Evolutionary conservation across 306 rosid species (phyloP).

Genomic region (Dicorynia guianensis): DNA sequence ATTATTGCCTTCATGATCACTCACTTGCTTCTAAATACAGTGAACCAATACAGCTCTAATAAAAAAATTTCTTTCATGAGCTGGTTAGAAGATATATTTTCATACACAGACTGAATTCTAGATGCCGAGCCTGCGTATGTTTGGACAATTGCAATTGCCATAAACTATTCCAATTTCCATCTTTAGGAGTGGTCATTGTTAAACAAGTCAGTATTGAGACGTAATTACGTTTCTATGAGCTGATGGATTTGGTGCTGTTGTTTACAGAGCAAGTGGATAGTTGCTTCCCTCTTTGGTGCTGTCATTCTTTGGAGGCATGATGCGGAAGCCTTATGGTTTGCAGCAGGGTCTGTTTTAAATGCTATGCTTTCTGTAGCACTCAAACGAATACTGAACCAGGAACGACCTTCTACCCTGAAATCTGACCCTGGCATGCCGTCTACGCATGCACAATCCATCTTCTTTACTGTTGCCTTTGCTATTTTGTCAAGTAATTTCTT

Average conservation of each 20-base stretch:
- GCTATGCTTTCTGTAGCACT: constrained; percentile 57
- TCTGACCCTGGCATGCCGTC: constrained; percentile 99
- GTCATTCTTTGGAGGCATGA: constrained; percentile 84
- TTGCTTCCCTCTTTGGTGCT: constrained; percentile 60
- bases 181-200: constrained; percentile 1
- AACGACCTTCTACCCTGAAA: constrained; percentile 73
- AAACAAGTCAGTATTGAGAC: constrained; percentile 18
- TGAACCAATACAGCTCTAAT: background rate
- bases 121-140: constrained; percentile 3
- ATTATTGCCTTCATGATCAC: constrained; percentile 6
- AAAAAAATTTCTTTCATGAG: background rate
- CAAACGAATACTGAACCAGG: constrained; percentile 79
- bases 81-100: constrained; percentile 4
- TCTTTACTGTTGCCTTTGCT: constrained; percentile 58
- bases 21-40: background rate
- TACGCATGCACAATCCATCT: constrained; percentile 83
- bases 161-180: background rate
- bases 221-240: constrained; percentile 14
- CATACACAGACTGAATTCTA: constrained; percentile 13
- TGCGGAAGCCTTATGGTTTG: constrained; percentile 79
- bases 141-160: constrained; percentile 1
- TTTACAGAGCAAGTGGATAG: constrained; percentile 90
- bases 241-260: constrained; percentile 38
- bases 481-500: constrained; percentile 70
- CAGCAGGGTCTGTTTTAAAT: constrained; percentile 74